Evolutionary conservation across 2,329 filamentous ascomycete genomes (phyloP), one percentile per base, ranked within the genome.

Genomic region (Metarhizium brunneum): DNA sequence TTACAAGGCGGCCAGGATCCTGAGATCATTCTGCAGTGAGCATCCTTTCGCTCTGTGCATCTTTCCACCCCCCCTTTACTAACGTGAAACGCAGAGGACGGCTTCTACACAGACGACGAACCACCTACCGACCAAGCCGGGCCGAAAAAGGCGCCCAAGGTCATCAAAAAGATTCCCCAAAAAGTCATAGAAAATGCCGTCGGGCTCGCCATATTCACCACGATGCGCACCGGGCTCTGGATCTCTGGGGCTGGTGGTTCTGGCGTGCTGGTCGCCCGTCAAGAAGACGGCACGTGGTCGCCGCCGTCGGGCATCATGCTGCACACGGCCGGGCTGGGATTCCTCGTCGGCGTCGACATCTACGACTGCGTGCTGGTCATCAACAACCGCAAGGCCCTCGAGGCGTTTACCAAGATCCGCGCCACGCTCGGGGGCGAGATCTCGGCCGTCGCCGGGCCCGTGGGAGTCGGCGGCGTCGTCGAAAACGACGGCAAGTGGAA

Each of bases 341-440:
- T 94, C 63, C 78, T 94, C 50, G 81, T 87, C 0, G 90, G 90
- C 7, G 81, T 92, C 2, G 90, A 95, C 68, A 90, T 94, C 32
- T 94, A 94, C 71, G 90, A 95, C 68, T 92, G 88, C 61, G 88
- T 95, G 4, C 81, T 91, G 10, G 86, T 95, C 10, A 90, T 95
- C 66, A 94, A 94, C 71, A 87, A 83, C 1, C 78, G 81, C 30
- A 81, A 87, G 61, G 89, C 89, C 0, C 74, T 95, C 48, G 82
- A 87, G 30, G 85, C 87, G 0, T 94, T 94, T 68, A 87, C 86
- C 50, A 83, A 82, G 58, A 76, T 89, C 5, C 80, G 90, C 38
- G 84, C 87, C 56, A 92, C 87, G 0, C 70, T 95, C 0, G 90
- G 90, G 6, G 86, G 86, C 25, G 89, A 92, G 66, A 75, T 94